Base-by-base conservation (phyloP, 176 grass and related monocot species). In the Poa pratensis region DNA sequence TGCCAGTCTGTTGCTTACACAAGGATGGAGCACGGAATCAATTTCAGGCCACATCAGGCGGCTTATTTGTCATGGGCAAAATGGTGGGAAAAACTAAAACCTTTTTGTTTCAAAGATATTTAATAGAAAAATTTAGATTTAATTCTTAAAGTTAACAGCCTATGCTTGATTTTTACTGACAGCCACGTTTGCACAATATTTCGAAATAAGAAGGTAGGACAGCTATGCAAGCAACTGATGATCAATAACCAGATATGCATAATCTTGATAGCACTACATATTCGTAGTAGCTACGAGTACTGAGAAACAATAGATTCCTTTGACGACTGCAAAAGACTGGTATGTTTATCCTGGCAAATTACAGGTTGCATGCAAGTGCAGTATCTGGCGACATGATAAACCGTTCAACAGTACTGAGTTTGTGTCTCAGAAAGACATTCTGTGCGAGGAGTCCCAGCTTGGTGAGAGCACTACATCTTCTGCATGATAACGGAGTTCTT, bases 401-500 rank as follows among this genome's bases (percentile, higher is more conserved):
- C 81, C 48, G 55, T 45, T 39, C 34, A 72, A 72, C 66, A 42
- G 19, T 37, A 45, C 26, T 0, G 59, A 14, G 20, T 40, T 75
- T 6, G n/a, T 8, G 63, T 53, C 19, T 84, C 19, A 0, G 39
- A 9, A 75, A 63, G 55, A 50, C 42, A 37, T 22, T 30, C 9
- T 55, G 63, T 24, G 64, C 30, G 34, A 72, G 10, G 5, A 22
- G 69, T 23, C 24, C 45, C 27, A 77, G 17, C 28, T 32, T 15
- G 40, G 32, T 12, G 27, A 77, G 70, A 77, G 60, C 39, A 61
- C 86, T 96, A 99, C 51, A 91, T 85, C 83, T 96, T 94, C 90
- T 96, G 96, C 84, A 94, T 91, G 84, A 96, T 75, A 70, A 99
- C 96, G 40, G 91, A 96, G 86, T 94, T 99, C 3, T 72, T 80